Conservation (phyloP, 139 green algal species). For the Tetradesmus obliquus region DNA sequence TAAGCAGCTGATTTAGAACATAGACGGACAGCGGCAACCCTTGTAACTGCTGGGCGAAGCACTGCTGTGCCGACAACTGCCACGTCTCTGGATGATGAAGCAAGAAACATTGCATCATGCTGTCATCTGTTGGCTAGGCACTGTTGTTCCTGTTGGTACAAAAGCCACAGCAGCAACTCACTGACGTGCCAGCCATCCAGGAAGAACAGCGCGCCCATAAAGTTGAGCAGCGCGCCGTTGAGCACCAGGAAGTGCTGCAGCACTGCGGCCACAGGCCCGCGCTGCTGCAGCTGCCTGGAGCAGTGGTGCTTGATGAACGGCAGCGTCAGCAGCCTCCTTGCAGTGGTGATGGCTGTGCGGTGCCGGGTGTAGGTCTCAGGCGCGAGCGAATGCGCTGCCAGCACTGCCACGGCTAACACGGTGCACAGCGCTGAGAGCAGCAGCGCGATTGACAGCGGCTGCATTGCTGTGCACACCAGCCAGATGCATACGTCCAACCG, state of each 20-base stretch:
- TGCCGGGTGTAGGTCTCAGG: not conserved
- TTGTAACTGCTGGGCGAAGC: no score
- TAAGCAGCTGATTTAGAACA: no score
- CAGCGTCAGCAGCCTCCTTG: not conserved
- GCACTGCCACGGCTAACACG: not conserved
- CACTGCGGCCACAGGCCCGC: not conserved
- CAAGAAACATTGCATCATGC: no score
- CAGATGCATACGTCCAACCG: not conserved
- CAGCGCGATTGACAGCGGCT: not conserved
- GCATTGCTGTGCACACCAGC: not conserved
- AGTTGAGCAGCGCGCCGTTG: not conserved
- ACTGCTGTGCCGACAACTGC: no score
- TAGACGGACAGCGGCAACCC: no score
- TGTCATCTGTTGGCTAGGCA: not conserved
- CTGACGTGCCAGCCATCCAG: not conserved
- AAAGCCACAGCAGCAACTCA: not conserved
- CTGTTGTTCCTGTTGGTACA: not conserved
- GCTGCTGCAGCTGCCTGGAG: not conserved
- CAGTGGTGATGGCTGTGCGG: not conserved
- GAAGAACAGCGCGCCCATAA: not conserved
- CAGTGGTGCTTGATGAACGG: not conserved
- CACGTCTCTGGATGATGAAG: no score
- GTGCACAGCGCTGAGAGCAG: not conserved
- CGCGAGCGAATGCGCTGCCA: not conserved
- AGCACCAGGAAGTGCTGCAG: not conserved